Evolutionary conservation across 2,329 filamentous ascomycete species (phyloP), one percentile per base, ranked within the genome.

Genomic region (Aspergillus melleus): DNA sequence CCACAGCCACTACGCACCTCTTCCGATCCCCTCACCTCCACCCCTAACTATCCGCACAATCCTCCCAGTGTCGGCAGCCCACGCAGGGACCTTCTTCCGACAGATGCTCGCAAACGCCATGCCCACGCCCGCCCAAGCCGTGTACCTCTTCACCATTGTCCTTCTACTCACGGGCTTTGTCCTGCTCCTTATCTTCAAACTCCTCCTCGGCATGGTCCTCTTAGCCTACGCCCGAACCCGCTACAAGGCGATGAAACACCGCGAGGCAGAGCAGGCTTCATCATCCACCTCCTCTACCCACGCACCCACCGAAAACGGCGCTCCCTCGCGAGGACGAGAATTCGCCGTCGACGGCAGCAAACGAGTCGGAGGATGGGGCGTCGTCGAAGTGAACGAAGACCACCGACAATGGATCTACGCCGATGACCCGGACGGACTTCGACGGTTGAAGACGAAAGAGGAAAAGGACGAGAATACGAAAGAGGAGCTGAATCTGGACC

Each of bases 311-410:
- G 62, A 68, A 22, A 47, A 57, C 19, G 58, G 54, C 10, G 60
- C 61, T 68, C 76, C 11, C 0, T 58, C 66, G 10, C 68, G 66
- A 4, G 61, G 65, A 1, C 67, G 86, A 83, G 67, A 78, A 77
- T 61, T 82, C 77, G 47, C 86, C 12, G 88, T 91, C 0, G 86
- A 88, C 4, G 92, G 91, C 0, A 90, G 90, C 0, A 89, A 88
- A 69, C 82, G 93, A 1, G 80, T 91, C 2, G 94, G 94, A 0
- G 90, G 91, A 0, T 96, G 89, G 79, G 93, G 92, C 0, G 86
- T 91, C 1, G 88, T 96, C 0, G 95, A 98, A 71, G 86, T 98
- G 0, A 90, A 90, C 29, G 94, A 98, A 42, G 93, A 97, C 51
- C 89, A 93, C 72, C 83, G 91, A 64, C 82, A 88, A 57, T 91